Evolutionary conservation across 208 protist species (phyloP), one percentile per base, ranked within the genome.

Genomic region (Leishmania amazonensis): DNA sequence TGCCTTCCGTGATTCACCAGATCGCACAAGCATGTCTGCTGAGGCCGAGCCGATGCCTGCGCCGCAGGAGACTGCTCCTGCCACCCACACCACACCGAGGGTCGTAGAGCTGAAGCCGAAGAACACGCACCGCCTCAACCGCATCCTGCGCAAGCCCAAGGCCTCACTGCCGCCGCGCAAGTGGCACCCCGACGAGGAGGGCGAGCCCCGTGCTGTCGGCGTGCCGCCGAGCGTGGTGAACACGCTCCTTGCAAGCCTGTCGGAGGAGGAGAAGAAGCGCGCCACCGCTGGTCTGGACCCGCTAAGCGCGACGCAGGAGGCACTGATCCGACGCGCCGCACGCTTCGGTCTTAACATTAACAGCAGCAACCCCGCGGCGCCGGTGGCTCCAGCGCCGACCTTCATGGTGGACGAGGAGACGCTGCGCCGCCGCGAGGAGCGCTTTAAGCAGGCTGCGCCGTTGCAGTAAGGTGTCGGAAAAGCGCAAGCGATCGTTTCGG

Each of bases 71-170:
- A 45, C 60, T 3, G 67, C 75, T 8, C 57, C 81, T 7, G 83
- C 70, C 47, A 53, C 62, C 35, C 72, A 62, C 9, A 60, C 64
- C 21, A 54, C 83, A 5, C 67, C 80, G 1, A 78, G 31, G 21
- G 80, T 28, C 68, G 72, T 67, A 74, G 83, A 79, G 81, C 85
- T 90, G 53, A 88, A 86, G 86, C 83, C 88, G 68, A 95, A 95
- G 84, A 97, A 96, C 86, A 88, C 89, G n/a, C 80, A 94, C 80
- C 92, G 94, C 58, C 88, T 97, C 51, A 90, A 90, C 80, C 94
- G 94, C 79, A 94, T 97, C 58, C 91, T 95, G 57, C 93, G 94
- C 79, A 96, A 97, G 87, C 89, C 88, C 57, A 94, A 94, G 82
- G 71, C 87, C 5, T 91, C 87, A 64, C 79, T 94, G 53, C 51